These are phyloP conservation scores for Gossypium mustelinum DNA, from an alignment of 345 rosid genomes.

Conservation along the genomic window DNA sequence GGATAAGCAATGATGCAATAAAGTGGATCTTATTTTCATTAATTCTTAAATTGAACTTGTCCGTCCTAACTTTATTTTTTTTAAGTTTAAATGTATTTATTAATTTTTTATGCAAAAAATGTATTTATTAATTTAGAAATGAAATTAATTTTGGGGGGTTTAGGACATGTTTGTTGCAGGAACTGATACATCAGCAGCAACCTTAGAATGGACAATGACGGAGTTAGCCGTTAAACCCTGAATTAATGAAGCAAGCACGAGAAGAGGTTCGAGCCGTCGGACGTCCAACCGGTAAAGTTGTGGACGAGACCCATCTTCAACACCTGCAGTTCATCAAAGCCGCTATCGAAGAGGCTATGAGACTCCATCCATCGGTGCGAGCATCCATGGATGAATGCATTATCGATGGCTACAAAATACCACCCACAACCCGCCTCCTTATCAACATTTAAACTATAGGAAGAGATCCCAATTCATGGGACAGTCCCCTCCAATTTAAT, in stretches of 20 bases:
- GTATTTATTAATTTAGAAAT: neutral
- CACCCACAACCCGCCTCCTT: slow-evolving; percentile 29
- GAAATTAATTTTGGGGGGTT: neutral
- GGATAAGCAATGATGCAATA: neutral
- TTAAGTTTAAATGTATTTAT: neutral
- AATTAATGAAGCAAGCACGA: slow-evolving; percentile 28
- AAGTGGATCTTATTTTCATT: neutral
- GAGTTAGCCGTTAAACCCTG: slow-evolving; percentile 32
- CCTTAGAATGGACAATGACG: slow-evolving; percentile 37
- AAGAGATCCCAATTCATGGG: slow-evolving; percentile 14
- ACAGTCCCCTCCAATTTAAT: neutral
- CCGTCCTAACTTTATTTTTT: neutral
- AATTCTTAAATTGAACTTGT: too few relatives aligned
- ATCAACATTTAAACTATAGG: slow-evolving; percentile 8
- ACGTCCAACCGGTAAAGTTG: neutral
- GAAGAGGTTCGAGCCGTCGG: slow-evolving; percentile 26
- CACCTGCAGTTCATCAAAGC: neutral
- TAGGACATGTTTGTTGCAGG: slow-evolving; percentile 46
- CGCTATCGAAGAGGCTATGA: neutral
- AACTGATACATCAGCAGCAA: slow-evolving; percentile 32
- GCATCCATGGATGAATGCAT: slow-evolving; percentile 34
- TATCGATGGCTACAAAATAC: slow-evolving; percentile 31
- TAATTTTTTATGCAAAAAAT: neutral
- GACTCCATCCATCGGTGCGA: slow-evolving; percentile 22
- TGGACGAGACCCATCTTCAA: neutral